phyloP scores from a whole-genome alignment of 108 stramenopile genomes.

The Phaeodactylum tricornutum region DNA sequence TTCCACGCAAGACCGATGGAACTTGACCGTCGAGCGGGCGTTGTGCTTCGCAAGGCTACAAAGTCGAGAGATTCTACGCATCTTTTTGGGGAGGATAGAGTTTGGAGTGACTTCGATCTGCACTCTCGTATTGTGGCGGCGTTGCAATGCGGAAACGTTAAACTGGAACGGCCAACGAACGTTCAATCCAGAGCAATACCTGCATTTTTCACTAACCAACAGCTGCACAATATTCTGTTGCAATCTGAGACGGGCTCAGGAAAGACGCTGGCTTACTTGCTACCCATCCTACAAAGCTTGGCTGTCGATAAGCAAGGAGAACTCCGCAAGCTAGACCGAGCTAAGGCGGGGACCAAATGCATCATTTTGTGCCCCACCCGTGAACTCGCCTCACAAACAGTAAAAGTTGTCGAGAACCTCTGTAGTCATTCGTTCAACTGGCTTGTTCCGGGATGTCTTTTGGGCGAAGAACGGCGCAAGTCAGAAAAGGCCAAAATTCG shows the following conservation, averaged over 20 bases:
- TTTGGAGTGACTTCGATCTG: constrained; percentile 24
- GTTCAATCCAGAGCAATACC: constrained; percentile 48
- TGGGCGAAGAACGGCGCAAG: constrained; percentile 91
- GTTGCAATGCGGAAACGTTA: constrained; percentile 6
- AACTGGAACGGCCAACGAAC: constrained; percentile 46
- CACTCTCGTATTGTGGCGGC: constrained; percentile 38
- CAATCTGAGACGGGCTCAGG: constrained; percentile 90
- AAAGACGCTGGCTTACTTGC: constrained; percentile 80
- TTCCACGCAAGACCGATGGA: constrained; percentile 82
- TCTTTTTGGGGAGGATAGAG: constrained; percentile 18
- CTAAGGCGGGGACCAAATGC: constrained; percentile 45
- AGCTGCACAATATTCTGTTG: constrained; percentile 60
- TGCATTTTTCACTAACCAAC: constrained; percentile 11
- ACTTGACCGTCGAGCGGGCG: constrained; percentile 55
- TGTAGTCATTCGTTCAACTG: constrained; percentile 65
- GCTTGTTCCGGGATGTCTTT: constrained; percentile 81
- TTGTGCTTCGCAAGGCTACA: constrained; percentile 16
- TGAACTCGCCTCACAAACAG: constrained; percentile 85
- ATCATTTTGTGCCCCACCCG: constrained; percentile 90
- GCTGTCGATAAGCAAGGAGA: constrained; percentile 18
- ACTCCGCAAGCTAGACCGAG: constrained; percentile 10
- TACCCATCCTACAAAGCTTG: constrained; percentile 63
- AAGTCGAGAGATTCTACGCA: constrained; percentile 24
- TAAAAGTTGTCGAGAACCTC: constrained; percentile 31
- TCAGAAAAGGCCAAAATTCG: constrained; percentile 92